Conservation (phyloP, 495 filamentous ascomycete species). For the Coniosporium apollinis region DNA sequence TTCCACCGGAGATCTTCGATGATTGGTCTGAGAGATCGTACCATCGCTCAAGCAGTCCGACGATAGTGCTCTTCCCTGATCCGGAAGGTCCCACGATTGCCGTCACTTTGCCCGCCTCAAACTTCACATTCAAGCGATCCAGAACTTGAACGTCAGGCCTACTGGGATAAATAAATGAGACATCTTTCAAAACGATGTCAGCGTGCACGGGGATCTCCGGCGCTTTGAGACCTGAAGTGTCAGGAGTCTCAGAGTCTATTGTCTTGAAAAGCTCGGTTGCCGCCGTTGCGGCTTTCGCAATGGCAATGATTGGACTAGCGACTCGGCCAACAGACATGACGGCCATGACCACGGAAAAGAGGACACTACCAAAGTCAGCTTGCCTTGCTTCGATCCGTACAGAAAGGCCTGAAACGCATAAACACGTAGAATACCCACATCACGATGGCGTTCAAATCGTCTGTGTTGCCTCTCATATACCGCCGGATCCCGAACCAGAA, state of each 20-base stretch:
- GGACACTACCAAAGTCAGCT: no score
- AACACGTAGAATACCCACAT: no score
- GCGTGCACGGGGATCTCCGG: constrained; percentile 16
- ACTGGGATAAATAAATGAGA: constrained; percentile 16
- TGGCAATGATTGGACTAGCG: no score
- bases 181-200: constrained; percentile 12
- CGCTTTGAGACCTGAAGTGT: constrained; percentile 12
- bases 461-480: no score
- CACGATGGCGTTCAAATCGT: no score
- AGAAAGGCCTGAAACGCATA: no score
- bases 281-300: constrained; percentile 13
- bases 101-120: constrained; percentile 45
- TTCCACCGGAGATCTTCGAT: no score
- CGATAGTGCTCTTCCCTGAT: constrained; percentile 58
- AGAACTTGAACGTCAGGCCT: constrained; percentile 12
- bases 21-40: constrained; percentile 48
- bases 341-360: no score
- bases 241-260: constrained; percentile 12
- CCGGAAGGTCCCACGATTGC: constrained; percentile 68
- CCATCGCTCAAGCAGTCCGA: constrained; percentile 50
- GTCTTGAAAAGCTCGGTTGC: constrained; percentile 14
- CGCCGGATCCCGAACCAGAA: constrained; percentile 21
- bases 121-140: constrained; percentile 32
- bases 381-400: no score
- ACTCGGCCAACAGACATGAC: no score